These are phyloP conservation scores for Boletus subcaerulescens DNA, from an alignment of 768 basidiomycete species.

Conservation along the genomic window DNA sequence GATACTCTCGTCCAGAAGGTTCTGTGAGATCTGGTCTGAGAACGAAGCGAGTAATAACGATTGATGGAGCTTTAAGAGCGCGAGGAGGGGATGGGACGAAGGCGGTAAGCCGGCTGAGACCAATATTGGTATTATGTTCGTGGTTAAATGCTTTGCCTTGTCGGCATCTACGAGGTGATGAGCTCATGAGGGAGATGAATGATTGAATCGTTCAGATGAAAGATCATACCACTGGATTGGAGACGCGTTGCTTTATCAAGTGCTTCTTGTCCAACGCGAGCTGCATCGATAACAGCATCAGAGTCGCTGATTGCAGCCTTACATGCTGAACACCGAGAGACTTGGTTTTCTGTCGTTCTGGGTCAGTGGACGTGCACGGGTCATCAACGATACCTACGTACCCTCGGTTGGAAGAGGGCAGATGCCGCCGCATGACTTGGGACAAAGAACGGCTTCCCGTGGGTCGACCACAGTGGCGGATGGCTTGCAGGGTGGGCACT, in stretches of 20 bases:
- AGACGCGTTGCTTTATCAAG: constrained; percentile 66
- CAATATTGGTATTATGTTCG: constrained; percentile 64
- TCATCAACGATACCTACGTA: constrained; percentile 21
- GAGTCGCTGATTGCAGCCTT: constrained; percentile 45
- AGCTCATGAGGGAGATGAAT: background rate
- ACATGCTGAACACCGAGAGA: constrained; percentile 56
- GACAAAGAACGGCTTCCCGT: constrained; percentile 67
- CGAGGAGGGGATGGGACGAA: constrained; percentile 75
- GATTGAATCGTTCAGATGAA: background rate
- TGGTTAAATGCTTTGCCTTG: constrained; percentile 57
- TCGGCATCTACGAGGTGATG: constrained; percentile 44
- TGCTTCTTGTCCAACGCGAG: constrained; percentile 70
- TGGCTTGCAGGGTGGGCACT: constrained; percentile 55
- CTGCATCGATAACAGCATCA: constrained; percentile 57
- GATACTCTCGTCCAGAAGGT: constrained; percentile 60
- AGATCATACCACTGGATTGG: constrained; percentile 53
- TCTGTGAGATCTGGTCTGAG: constrained; percentile 39
- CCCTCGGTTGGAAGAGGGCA: constrained; percentile 64
- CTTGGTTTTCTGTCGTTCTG: constrained; percentile 40
- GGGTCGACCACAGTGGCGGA: constrained; percentile 45
- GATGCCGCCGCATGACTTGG: constrained; percentile 61
- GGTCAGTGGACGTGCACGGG: background rate
- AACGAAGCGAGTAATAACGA: constrained; percentile 61
- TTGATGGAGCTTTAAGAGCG: constrained; percentile 66
- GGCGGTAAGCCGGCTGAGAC: constrained; percentile 56